Evolutionary conservation across 2,329 filamentous ascomycete genomes (phyloP).

Genomic region (Penicillium olsonii): DNA sequence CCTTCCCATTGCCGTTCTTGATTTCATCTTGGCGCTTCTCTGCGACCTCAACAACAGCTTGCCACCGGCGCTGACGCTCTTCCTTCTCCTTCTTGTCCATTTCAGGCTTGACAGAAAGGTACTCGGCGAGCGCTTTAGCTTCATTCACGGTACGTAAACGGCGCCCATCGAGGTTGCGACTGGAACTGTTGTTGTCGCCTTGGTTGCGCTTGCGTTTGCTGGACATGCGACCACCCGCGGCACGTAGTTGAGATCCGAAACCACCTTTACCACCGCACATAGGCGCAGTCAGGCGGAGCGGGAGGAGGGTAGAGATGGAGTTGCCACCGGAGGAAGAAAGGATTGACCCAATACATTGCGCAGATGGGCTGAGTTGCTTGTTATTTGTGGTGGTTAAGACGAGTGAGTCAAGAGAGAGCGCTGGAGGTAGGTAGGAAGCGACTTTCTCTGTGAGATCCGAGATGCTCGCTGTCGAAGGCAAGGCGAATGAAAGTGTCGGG

Average conservation of each 20-base stretch:
- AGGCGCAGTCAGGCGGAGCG: constrained; percentile 76
- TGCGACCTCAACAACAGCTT: constrained; percentile 81
- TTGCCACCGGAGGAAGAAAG: constrained; percentile 52
- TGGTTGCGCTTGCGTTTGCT: constrained; percentile 85
- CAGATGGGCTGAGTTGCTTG: constrained; percentile 61
- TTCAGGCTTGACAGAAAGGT: constrained; percentile 91
- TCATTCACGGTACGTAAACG: constrained; percentile 89
- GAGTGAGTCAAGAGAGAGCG: constrained; percentile 59
- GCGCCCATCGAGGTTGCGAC: constrained; percentile 88
- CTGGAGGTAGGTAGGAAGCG: constrained; percentile 57
- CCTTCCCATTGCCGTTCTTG: constrained; percentile 68
- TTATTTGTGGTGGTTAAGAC: constrained; percentile 82
- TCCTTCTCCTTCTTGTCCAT: constrained; percentile 96
- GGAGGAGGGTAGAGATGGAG: constrained; percentile 68
- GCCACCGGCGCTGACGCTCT: constrained; percentile 76
- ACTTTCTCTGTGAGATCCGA: constrained; percentile 66
- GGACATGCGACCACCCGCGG: constrained; percentile 96
- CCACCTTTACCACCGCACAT: constrained; percentile 94
- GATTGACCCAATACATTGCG: constrained; percentile 61
- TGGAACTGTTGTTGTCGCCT: constrained; percentile 83
- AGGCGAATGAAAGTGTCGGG: constrained; percentile 75
- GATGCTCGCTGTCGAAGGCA: constrained; percentile 66
- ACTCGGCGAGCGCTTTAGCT: constrained; percentile 92
- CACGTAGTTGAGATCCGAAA: constrained; percentile 94
- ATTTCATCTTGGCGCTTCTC: constrained; percentile 84